phyloP scores from a whole-genome alignment of 495 filamentous ascomycete species.

The Evansstolkia leycettana region DNA sequence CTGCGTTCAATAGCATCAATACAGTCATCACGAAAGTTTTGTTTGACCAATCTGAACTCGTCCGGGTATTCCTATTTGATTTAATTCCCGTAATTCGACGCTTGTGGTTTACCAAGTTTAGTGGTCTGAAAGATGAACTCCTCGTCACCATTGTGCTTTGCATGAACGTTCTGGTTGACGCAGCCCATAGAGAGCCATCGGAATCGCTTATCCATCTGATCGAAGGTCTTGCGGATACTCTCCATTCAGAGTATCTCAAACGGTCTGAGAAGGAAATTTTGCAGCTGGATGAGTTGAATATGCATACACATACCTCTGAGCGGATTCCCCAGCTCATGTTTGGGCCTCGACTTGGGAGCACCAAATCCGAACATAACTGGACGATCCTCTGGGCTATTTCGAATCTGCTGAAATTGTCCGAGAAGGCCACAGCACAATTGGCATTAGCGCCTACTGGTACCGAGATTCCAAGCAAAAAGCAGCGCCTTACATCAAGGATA shows the following conservation, averaged over 20 bases:
- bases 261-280: constrained; percentile 60
- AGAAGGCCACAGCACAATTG: constrained; percentile 8
- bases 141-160: constrained; percentile 58
- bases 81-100: constrained; percentile 59
- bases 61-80: constrained; percentile 40
- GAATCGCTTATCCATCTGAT: constrained; percentile 19
- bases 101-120: constrained; percentile 60
- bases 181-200: constrained; percentile 14
- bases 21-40: constrained; percentile 49
- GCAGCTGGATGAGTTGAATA: constrained; percentile 61
- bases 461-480: constrained; percentile 41
- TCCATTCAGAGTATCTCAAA: constrained; percentile 61
- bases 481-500: constrained; percentile 41
- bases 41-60: constrained; percentile 53
- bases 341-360: constrained; percentile 27
- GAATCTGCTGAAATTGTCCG: constrained; percentile 18
- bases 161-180: constrained; percentile 19
- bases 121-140: constrained; percentile 54
- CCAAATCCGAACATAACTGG: constrained; percentile 38
- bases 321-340: constrained; percentile 11
- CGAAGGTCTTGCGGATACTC: constrained; percentile 44
- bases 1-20: constrained; percentile 67
- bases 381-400: constrained; percentile 31
- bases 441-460: constrained; percentile 5
- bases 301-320: constrained; percentile 24